A percentile compares a stretch with the other conserved stretches of the same genome.
phyloP scores from a whole-genome alignment of 192 early-diverging fungal genomes.

The Dimargaris cristalligena region DNA sequence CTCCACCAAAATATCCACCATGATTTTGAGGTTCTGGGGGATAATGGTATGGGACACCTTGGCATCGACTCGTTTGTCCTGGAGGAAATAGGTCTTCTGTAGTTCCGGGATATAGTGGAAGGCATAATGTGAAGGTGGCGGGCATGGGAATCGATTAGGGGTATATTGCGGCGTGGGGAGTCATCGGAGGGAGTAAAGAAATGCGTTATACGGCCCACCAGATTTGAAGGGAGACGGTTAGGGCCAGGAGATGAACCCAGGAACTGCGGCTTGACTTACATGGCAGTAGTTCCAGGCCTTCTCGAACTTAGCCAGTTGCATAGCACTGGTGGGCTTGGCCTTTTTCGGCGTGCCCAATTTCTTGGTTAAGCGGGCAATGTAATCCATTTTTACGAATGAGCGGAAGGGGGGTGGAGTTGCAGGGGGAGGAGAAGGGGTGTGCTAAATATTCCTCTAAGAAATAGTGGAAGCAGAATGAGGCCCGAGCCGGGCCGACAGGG shows the following conservation, averaged over 20 bases:
- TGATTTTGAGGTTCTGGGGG: constrained; percentile 48
- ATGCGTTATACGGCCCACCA: no score
- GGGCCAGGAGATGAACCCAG: not conserved
- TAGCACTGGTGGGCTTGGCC: constrained; percentile 35
- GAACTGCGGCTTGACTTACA: constrained; percentile 24
- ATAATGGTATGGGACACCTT: constrained; percentile 61
- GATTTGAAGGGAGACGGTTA: no score
- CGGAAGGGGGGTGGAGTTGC: no score
- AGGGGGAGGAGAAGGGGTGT: no score
- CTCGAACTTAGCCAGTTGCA: constrained; percentile 50
- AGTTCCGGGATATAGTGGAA: constrained; percentile 19
- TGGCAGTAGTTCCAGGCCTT: constrained; percentile 50
- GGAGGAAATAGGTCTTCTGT: constrained; percentile 25
- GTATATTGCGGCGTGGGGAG: no score
- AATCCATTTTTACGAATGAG: constrained; percentile 27
- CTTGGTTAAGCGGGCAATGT: constrained; percentile 48
- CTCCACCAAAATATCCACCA: constrained; percentile 79
- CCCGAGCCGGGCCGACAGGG: no score
- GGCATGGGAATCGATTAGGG: no score
- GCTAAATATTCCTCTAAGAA: no score
- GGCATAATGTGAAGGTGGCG: not conserved
- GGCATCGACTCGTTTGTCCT: constrained; percentile 23
- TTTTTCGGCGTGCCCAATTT: constrained; percentile 39
- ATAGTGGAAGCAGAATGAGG: no score
- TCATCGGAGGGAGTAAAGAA: no score